A percentile compares a stretch with the other conserved stretches of the same genome.
Evolutionary conservation across 176 grass and related monocot species (phyloP).

Genomic region (Carex kokanica): DNA sequence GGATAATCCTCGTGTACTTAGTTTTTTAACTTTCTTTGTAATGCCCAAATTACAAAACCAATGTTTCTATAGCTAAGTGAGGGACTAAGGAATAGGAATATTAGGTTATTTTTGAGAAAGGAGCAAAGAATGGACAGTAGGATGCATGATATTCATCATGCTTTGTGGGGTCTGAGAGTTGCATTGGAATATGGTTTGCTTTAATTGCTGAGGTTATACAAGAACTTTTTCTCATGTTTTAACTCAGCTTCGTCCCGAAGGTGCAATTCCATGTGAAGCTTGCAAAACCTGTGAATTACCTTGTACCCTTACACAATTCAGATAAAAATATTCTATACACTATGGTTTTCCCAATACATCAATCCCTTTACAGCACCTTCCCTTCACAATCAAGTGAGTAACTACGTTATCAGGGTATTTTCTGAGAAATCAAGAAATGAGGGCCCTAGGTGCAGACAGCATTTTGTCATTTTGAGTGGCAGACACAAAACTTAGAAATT

Average conservation of each 20-base stretch:
- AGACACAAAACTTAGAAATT: neutral
- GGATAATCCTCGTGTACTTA: neutral
- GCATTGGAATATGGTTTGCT: slow-evolving; percentile 15
- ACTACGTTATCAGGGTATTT: neutral
- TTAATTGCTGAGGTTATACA: slow-evolving; percentile 16
- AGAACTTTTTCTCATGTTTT: neutral
- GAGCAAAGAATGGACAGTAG: neutral
- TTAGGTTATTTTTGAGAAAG: neutral
- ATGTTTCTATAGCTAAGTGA: neutral
- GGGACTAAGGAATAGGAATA: neutral
- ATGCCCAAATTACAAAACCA: neutral
- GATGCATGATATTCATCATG: neutral
- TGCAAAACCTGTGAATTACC: neutral
- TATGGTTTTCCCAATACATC: neutral
- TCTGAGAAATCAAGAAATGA: neutral
- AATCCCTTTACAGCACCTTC: neutral
- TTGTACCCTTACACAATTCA: neutral
- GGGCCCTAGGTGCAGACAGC: neutral
- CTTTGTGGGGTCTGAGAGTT: slow-evolving; percentile 25
- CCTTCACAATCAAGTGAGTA: neutral
- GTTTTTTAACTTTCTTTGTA: neutral
- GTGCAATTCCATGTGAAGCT: neutral
- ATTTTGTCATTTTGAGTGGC: neutral
- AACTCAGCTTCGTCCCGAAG: neutral
- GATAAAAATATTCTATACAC: neutral